Base-by-base conservation (phyloP, 2,329 filamentous ascomycete species). In the Tothia fuscella region DNA sequence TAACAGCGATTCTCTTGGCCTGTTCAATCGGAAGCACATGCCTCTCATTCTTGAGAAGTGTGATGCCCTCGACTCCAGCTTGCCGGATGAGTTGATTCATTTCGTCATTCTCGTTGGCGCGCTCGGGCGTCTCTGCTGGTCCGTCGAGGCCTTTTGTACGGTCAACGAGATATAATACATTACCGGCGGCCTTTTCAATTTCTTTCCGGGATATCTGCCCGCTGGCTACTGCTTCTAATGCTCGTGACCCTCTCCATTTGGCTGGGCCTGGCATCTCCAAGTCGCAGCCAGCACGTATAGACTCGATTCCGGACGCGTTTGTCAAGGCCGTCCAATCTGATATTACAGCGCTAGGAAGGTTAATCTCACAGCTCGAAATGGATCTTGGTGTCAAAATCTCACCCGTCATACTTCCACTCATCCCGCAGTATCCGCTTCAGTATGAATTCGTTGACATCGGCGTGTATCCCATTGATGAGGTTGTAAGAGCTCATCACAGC, bases 401-500 rank as follows among this genome's bases (percentile, higher is more conserved):
- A 47, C 24, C 50, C 60, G n/a, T 63, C 54, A 53, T 56, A 63
- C 3, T 50, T 48, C 60, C 60, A 63, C 44, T 63, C 60, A n/a
- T 55, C 58, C 33, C 60, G 51, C 16, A 63, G 49, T 12, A 63
- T 56, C 2, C 59, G 59, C 38, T 64, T 63, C 39, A 80, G 49
- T 2, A 54, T 54, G 39, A 59, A 56, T 17, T 53, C 52, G 45
- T 58, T 54, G 42, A 58, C 54, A 47, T 63, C 60, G 13, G 60
- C 58, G 39, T 63, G 61, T 19, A 71, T 57, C 4, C 78, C 77
- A 53, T 82, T 82, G 49, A 82, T 59, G 22, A 78, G 62, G 50
- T 82, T 82, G 52, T 82, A 82, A 2, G 76, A 76, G 4, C 73
- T 72, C 78, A 82, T 82, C 33, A 82, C 57, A 4, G 76, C 76